Base-by-base conservation (phyloP, 2,329 filamentous ascomycete genomes). In the Exophiala xenobiotica region DNA sequence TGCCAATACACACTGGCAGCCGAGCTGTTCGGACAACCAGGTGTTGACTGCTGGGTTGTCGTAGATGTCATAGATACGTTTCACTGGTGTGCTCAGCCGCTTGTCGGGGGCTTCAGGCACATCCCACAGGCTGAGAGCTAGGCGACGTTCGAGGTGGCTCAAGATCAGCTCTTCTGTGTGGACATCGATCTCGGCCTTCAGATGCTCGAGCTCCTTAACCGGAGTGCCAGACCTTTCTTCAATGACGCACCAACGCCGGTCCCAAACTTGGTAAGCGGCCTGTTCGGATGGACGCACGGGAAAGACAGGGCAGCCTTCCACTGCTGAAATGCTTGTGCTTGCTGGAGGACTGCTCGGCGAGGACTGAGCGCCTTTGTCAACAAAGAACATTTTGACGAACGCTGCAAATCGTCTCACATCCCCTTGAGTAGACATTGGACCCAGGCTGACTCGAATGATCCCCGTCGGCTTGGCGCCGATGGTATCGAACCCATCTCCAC, bases 401-500 rank as follows among this genome's bases (percentile, higher is more conserved):
- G 72, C 69, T 23, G 92, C 57, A 47, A 96, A 89, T 9, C 70
- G 73, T 23, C 83, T 75, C 8, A 96, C 81, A 65, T 97, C 92
- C 4, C 75, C 73, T 20, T 80, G 64, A 6, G 82, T 92, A 63
- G 88, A 96, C 88, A 96, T 95, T 0, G 91, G 88, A 3, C 92
- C 92, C 0, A 97, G 68, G 61, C 91, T 96, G 23, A 85, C 83
- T 53, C 92, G 82, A 56, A 96, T 81, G 29, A 95, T 82, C 0
- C 92, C 93, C 0, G 90, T 95, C 2, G 91, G 89, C 61, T 91
- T 95, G n/a, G 89, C 90, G 26, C 80, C 78, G 58, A 92, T 82
- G 33, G 95, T 78, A 56, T 95, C 89, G 61, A 87, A 85, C n/a
- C 91, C 88, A 47, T 82, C 80, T 3, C 90, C 90, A 66, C 93